Base-by-base conservation (phyloP, 228 moss, liverwort and hornwort genomes). In the Sphagnum fallax region DNA sequence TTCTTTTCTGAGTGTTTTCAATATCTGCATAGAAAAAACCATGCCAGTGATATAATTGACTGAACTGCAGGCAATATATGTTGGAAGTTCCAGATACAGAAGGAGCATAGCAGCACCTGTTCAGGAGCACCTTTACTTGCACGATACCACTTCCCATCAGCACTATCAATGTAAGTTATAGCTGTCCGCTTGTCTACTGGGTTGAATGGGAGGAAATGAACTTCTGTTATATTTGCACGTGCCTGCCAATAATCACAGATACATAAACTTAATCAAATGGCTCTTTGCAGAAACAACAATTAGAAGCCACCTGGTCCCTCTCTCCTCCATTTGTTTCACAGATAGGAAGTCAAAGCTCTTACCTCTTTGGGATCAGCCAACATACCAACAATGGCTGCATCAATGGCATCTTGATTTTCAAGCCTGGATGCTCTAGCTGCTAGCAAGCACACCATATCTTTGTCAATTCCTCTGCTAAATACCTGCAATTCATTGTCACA, bases 51-150 rank as follows among this genome's bases (percentile, higher is more conserved):
- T 32, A 32, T 32, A 32, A 32, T 32, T 32, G 32, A 32, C 32
- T 32, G 32, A 32, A 32, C 32, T 32, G 2, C 32, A 32, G 32
- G 32, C 32, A 32, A 32, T 32, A 32, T 32, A 32, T 32, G 32
- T 32, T 32, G 32, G 32, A 32, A 32, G 32, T 32, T 32, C 32
- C 32, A 32, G 32, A 32, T 32, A 32, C 32, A 32, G 1, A 32
- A 32, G 32, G 32, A 32, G 32, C 2, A 3, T 32, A 55, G 12
- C 55, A 55, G 8, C 12, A 86, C 82, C 69, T 86, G 86, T 69
- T 86, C 86, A 0, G 86, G 86, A 6, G 86, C 86, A 71, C 86
- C 86, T 71, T 65, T 65, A 49, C 65, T 65, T 13, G 65, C 65
- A 49, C 65, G 65, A 14, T 65, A 65, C 65, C 65, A 65, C 50